Evolutionary conservation across 192 early-diverging fungal genomes (phyloP), one percentile per base, ranked within the genome.

Genomic region (Haplosporangium gracile): DNA sequence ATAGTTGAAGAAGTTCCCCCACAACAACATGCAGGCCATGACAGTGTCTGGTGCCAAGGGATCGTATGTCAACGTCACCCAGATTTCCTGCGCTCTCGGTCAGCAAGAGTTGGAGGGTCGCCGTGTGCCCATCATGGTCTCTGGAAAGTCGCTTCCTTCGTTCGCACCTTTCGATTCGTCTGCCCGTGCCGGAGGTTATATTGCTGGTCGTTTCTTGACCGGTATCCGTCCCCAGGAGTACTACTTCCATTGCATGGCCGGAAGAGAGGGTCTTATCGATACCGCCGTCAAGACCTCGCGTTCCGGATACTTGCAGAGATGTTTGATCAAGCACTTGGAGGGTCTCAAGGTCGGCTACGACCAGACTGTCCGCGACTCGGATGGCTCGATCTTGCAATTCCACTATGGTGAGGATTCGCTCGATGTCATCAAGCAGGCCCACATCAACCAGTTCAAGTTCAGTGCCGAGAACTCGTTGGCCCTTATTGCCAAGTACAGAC

Each of bases 21-120:
- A 93, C 75, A 99, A 99, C 90, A 97, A 98, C 90, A 99, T 99
- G 98, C 97, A 98, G 91, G 93, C 97, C 85, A 99, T 99, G 99
- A 98, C 97, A 2, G 94, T 97, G 53, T 97, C 98, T 68, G 99
- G 99, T 80, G 98, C 99, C 81, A 99, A 99, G 89, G 99, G 99
- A 60, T 96, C 94, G 26, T 94, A 93, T 75, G 95, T 99, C 76
- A 99, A 99, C 87, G 94, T 97, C 38, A 95, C 95, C 15, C 99
- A 99, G 88, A 99, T 99, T 89, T 97, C 98, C 13, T 98, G 97
- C 92, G 90, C 96, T 73, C 92, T 99, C 53, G 98, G 99, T 79
- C 99, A 99, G 89, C 98, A 99, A 90, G 96, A 97, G 85, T 91
- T 99, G 72, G 99, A 99, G 89, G 99, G 99, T 86, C 93, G 96